phyloP scores from a whole-genome alignment of 768 basidiomycete species.

The Pleurotus eryngii region DNA sequence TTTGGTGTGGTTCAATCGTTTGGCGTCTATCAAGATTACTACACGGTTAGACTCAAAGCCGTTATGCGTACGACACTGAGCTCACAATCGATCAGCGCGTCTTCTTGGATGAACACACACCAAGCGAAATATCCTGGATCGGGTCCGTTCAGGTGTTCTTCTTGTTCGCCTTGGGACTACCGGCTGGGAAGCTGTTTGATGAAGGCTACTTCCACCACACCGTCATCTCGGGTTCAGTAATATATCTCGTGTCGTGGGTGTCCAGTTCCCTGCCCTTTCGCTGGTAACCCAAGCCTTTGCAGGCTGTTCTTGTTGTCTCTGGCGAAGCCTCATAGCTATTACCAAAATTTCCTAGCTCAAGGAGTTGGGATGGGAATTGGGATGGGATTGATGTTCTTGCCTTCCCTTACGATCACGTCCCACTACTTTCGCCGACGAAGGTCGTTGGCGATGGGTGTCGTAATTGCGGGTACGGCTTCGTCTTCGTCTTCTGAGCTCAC shows the following conservation, averaged over 20 bases:
- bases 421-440: slow-evolving; percentile 50
- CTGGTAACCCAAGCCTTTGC: background rate
- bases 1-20: slow-evolving; percentile 49
- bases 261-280: background rate
- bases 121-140: slow-evolving; percentile 47
- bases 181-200: slow-evolving; percentile 44
- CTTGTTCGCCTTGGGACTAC: slow-evolving; percentile 41
- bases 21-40: slow-evolving; percentile 52
- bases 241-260: slow-evolving; percentile 42
- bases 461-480: slow-evolving; percentile 39
- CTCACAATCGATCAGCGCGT: slow-evolving; percentile 23
- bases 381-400: slow-evolving; percentile 53
- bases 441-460: slow-evolving; percentile 53
- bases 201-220: slow-evolving; percentile 47
- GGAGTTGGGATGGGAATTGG: slow-evolving; percentile 56
- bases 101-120: slow-evolving; percentile 33
- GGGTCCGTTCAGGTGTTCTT: slow-evolving; percentile 50
- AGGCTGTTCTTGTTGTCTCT: slow-evolving; percentile 52
- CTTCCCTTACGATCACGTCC: slow-evolving; percentile 46
- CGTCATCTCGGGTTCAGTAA: slow-evolving; percentile 31
- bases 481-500: background rate
- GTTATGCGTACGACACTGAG: background rate
- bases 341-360: slow-evolving; percentile 53
- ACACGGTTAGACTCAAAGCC: slow-evolving; percentile 31
- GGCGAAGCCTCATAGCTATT: slow-evolving; percentile 42